Base-by-base conservation (phyloP, 352 stramenopile species). In the Plasmopara muralis region DNA sequence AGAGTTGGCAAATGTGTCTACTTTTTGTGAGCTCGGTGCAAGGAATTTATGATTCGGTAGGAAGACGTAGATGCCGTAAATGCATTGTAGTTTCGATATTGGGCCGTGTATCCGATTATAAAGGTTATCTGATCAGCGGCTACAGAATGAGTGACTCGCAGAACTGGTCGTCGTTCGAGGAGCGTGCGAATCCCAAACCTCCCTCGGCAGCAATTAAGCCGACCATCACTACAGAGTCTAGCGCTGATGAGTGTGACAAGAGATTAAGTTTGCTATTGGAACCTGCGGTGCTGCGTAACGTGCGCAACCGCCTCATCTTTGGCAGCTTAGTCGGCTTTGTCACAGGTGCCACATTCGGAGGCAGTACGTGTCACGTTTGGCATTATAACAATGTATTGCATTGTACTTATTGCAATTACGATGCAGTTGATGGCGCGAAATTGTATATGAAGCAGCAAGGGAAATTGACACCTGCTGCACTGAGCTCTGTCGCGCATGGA, bases 151-250 rank as follows among this genome's bases (percentile, higher is more conserved):
- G 75, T 38, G 77, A 87, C 63, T 87, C 77, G 39, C 75, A 90
- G 68, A 87, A 87, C 47, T 91, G 80, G 80, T 84, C 70, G 55
- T 82, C 80, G 45, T 91, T 89, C 68, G 77, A 66, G 10, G 53
- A 89, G 29, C 70, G 73, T n/a, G 60, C 69, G 18, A 47, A 55
- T 57, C 50, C 62, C 34, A 67, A 67, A 37, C 60, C 38, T 16
- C 46, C 45, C 8, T 50, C 18, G n/a, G 43, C 51, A 7, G 47
- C 54, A 41, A n/a, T 33, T 6, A 44, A 67, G 41, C 35, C 66
- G 39, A 12, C 14, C 1, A 20, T 44, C 29, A 57, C 51, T n/a
- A 8, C 16, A 29, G 37, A 50, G 0, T 13, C 31, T 8, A 31
- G 50, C 41, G 15, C 15, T 6, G 37, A 31, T 28, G 48, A 60